Evolutionary conservation across 192 early-diverging fungal species (phyloP).

Genomic region (Diversispora epigaea): DNA sequence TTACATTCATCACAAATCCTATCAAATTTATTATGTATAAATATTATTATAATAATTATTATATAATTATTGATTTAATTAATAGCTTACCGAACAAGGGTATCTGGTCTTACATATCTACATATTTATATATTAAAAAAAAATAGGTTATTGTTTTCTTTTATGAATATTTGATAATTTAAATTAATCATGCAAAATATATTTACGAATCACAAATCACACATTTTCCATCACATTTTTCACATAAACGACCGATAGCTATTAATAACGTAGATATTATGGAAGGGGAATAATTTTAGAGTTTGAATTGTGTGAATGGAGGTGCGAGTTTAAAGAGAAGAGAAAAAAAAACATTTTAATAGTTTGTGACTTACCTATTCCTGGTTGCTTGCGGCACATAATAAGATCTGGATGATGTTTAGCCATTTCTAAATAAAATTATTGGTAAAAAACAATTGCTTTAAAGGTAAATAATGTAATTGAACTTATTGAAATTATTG

Average conservation of each 20-base stretch:
- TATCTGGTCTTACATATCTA: conserved; percentile 83
- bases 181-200: too few relatives aligned
- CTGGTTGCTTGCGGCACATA: conserved; percentile 91
- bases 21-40: not conserved
- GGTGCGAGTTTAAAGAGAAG: not conserved
- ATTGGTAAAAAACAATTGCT: not conserved
- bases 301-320: conserved; percentile 1
- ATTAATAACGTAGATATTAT: not conserved
- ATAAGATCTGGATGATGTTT: conserved; percentile 90
- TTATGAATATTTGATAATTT: too few relatives aligned
- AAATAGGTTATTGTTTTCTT: not conserved
- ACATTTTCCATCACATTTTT: conserved; percentile 89
- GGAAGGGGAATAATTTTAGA: not conserved
- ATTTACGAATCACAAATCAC: conserved; percentile 91
- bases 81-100: conserved; percentile 55
- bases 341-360: not conserved
- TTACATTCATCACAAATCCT: conserved; percentile 97
- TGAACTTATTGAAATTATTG: too few relatives aligned
- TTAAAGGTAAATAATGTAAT: too few relatives aligned
- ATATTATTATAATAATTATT: not conserved
- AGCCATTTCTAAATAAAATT: conserved; percentile 54
- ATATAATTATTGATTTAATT: not conserved
- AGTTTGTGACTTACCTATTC: conserved; percentile 60
- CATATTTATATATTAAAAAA: not conserved
- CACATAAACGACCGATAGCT: conserved; percentile 84